Percentiles rank a stretch among this genome's conserved stretches.
Conservation (phyloP, 129 eudicot species). For the Rutidosis leptorrhynchoides region DNA sequence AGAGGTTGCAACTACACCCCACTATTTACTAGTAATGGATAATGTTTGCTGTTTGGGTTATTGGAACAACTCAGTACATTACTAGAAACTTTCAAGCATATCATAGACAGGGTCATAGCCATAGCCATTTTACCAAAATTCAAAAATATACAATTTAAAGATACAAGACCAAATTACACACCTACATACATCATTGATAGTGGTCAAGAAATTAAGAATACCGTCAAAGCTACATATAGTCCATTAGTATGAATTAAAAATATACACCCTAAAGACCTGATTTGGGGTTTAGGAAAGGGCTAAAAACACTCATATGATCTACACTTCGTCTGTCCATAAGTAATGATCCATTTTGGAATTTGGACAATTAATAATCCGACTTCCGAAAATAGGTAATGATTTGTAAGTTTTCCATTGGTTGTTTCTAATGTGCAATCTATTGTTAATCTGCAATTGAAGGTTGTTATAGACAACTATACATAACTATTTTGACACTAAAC, state of each 20-base stretch:
- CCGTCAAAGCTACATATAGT: neutral
- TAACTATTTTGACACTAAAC: no score
- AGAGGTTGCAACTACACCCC: no score
- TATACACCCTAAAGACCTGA: neutral
- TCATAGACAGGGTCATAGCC: neutral
- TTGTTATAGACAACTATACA: no score
- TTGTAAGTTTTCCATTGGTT: neutral
- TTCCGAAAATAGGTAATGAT: neutral
- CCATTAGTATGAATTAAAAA: neutral
- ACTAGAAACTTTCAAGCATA: no score
- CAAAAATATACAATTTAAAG: neutral
- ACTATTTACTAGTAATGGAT: no score
- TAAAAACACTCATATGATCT: neutral
- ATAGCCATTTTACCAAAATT: neutral
- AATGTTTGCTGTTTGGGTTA: no score
- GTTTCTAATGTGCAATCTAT: neutral
- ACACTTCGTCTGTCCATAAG: neutral
- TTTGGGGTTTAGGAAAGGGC: neutral
- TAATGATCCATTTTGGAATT: conserved; percentile 1
- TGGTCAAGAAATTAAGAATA: conserved; percentile 1
- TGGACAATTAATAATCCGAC: neutral
- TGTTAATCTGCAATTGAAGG: neutral
- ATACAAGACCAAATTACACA: conserved; percentile 6
- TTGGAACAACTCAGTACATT: no score
- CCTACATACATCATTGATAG: neutral